phyloP scores from a whole-genome alignment of 169 alveolate genomes.

The Babesia ovata region DNA sequence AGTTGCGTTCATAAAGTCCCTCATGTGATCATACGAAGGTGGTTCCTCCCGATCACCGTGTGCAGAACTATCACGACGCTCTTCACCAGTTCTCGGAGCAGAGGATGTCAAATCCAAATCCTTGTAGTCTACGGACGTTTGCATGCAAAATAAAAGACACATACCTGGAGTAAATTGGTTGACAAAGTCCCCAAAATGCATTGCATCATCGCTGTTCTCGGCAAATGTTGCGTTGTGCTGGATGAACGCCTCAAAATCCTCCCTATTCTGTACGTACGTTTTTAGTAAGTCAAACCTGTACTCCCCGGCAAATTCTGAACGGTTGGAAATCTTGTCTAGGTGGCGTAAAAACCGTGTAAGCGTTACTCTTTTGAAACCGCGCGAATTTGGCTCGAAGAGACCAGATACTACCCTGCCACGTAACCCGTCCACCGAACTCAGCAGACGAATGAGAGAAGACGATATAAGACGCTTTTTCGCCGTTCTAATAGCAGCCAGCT shows the following conservation, averaged over 20 bases:
- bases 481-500: slow-evolving; percentile 27
- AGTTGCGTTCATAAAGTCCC: slow-evolving; percentile 40
- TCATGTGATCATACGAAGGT: slow-evolving; percentile 9
- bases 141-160: background rate
- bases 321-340: slow-evolving; percentile 43
- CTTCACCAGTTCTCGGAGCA: background rate
- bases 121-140: slow-evolving; percentile 4
- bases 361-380: slow-evolving; percentile 8
- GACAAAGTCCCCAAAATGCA: slow-evolving; percentile 29
- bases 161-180: slow-evolving; percentile 51
- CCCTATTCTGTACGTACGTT: slow-evolving; percentile 45
- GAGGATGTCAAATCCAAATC: background rate
- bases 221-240: slow-evolving; percentile 29
- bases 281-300: slow-evolving; percentile 53
- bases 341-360: slow-evolving; percentile 57
- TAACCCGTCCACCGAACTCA: slow-evolving; percentile 45
- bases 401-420: slow-evolving; percentile 43
- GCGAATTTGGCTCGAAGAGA: slow-evolving; percentile 34
- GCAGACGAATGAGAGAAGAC: slow-evolving; percentile 26
- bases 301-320: slow-evolving; percentile 58
- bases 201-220: slow-evolving; percentile 4
- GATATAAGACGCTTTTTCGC: slow-evolving; percentile 32
- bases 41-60: background rate
- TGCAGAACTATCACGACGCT: background rate
- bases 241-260: slow-evolving; percentile 41